Base-by-base conservation (phyloP, 805 yeast species). In the Candida sphagnicola region DNA sequence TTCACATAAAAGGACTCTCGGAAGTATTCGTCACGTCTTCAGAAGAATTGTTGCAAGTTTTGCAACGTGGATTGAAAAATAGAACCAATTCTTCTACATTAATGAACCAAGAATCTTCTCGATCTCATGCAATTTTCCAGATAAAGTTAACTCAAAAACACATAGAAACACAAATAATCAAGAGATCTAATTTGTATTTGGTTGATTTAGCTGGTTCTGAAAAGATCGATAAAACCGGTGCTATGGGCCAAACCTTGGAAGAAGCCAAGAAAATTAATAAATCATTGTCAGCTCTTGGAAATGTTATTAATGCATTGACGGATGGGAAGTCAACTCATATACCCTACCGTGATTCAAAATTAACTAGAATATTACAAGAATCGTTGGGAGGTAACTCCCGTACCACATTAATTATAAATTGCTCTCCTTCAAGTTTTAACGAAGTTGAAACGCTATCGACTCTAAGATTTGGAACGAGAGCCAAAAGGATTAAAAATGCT, bases 131-230 rank as follows among this genome's bases (percentile, higher is more conserved):
- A 0, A 83, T 89, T 21, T 78, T 87, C 44, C 83, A 82, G 39
- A 67, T 90, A 4, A 75, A 74, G 36, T 62, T 89, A 5, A 66
- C 74, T n/a, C 91, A 85, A 51, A 77, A 75, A 51, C 71, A 75
- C 48, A 44, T 67, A 14, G 60, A 60, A 3, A 68, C 73, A n/a
- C 85, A 84, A 11, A 70, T 77, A 5, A 67, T 75, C 15, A 82
- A 77, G 53, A 67, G 72, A 28, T 82, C 89, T 4, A 78, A 76
- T 42, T 66, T 88, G 43, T 83, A 80, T 49, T 59, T 88, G 26
- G 91, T 87, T 10, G 96, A 88, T 61, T 68, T 88, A 46, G 95
- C 95, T 0, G 95, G 96, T 4, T 81, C 91, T 16, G 96, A 90
- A 57, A 85, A 80, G 56, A 78, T 82, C 28, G 78, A 79, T 41